phyloP scores from a whole-genome alignment of 257 asterid species.

The Avicennia marina region DNA sequence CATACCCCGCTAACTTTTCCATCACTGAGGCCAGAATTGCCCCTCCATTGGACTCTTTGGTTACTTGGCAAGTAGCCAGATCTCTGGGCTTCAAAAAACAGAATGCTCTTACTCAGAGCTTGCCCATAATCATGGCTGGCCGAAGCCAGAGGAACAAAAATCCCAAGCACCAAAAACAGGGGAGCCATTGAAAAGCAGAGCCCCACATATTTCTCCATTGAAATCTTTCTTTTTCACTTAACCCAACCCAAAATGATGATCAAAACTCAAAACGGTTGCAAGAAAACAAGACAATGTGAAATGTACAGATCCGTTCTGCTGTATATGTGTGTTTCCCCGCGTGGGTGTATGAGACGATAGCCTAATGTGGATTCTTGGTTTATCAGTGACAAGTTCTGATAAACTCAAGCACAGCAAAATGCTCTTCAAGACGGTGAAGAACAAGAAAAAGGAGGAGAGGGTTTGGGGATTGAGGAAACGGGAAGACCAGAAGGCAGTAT shows the following conservation, averaged over 20 bases:
- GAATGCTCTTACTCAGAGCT: constrained; percentile 74
- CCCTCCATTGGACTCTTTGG: constrained; percentile 90
- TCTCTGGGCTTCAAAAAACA: constrained; percentile 97
- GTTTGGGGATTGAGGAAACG: constrained; percentile 25
- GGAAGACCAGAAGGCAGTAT: constrained; percentile 38
- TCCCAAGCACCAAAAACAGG: constrained; percentile 41
- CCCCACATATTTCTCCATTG: constrained; percentile 44
- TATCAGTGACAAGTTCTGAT: constrained; percentile 31
- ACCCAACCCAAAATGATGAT: constrained; percentile 19
- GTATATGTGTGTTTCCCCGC: not conserved
- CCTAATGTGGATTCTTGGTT: constrained; percentile 19
- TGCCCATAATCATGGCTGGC: constrained; percentile 82
- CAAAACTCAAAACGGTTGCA: constrained; percentile 4
- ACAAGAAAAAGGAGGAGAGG: constrained; percentile 11
- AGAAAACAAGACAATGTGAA: not conserved
- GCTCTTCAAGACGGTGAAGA: not conserved
- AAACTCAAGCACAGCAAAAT: constrained; percentile 26
- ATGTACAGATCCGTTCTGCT: constrained; percentile 37
- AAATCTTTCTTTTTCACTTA: not conserved
- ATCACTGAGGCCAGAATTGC: constrained; percentile 86
- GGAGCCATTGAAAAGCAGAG: constrained; percentile 48
- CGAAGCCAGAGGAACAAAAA: constrained; percentile 46
- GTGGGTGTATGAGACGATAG: not conserved
- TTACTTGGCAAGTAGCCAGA: constrained; percentile 78
- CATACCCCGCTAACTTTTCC: constrained; percentile 83